Evolutionary conservation across 805 yeast species (phyloP).

Genomic region (Cyberlindnera mycetangii): DNA sequence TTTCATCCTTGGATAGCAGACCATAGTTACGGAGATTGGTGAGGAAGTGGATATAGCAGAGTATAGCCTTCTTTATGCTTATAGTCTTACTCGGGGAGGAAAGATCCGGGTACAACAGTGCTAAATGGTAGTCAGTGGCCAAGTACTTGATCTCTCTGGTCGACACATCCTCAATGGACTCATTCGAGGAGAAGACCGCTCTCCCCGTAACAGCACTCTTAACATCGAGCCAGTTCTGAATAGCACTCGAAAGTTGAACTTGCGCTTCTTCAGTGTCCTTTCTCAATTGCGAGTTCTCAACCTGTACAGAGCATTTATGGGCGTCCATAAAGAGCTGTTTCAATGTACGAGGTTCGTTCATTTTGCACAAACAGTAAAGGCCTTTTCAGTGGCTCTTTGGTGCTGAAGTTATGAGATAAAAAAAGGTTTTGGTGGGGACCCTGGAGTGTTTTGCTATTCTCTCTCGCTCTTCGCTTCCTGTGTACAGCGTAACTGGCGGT

Average conservation of each 20-base stretch:
- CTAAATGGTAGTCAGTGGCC: slow-evolving; percentile 58
- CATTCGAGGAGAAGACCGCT: slow-evolving; percentile 69
- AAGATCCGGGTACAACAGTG: slow-evolving; percentile 31
- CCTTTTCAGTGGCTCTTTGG: too few species aligned
- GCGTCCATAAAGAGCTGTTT: slow-evolving; percentile 10
- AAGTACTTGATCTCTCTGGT: slow-evolving; percentile 62
- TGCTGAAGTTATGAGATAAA: too few species aligned
- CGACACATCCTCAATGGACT: slow-evolving; percentile 62
- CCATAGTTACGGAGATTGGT: slow-evolving; percentile 43
- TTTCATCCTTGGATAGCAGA: slow-evolving; percentile 38
- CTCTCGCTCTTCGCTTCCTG: too few species aligned
- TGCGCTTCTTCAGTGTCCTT: slow-evolving; percentile 45
- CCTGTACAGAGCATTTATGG: background rate
- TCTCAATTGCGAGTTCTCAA: slow-evolving; percentile 28
- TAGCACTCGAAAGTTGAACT: slow-evolving; percentile 31
- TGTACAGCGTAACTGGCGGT: too few species aligned
- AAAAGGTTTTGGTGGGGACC: too few species aligned
- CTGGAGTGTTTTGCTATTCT: too few species aligned
- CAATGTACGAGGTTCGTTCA: slow-evolving; percentile 13
- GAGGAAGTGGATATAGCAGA: slow-evolving; percentile 43
- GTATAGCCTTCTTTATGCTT: slow-evolving; percentile 41
- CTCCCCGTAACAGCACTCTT: slow-evolving; percentile 42
- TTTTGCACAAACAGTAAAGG: too few species aligned
- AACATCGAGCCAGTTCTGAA: slow-evolving; percentile 44
- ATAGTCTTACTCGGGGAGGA: slow-evolving; percentile 29